Conservation (phyloP, 805 yeast genomes). For the Myxozyma monticola region DNA sequence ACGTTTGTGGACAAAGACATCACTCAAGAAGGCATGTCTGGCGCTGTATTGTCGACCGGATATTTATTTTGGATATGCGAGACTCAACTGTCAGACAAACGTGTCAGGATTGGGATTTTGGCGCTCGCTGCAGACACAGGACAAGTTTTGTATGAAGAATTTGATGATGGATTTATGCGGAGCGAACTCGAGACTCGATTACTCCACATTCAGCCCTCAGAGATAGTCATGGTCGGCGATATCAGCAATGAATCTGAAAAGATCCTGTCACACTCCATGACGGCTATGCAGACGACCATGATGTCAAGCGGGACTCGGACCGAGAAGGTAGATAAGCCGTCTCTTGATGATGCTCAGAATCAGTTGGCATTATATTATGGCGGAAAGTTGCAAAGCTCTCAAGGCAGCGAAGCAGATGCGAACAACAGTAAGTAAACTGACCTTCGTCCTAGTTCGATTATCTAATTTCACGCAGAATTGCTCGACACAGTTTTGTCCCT, state of each 20-base stretch:
- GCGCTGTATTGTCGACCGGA: conserved; percentile 6
- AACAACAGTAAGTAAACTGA: conserved; percentile 1
- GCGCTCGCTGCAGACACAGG: conserved; percentile 76
- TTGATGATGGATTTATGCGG: conserved; percentile 59
- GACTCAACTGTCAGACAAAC: conserved; percentile 6
- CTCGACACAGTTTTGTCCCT: conserved; percentile 33
- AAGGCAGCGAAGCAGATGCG: conserved; percentile 8
- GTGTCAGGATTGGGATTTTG: conserved; percentile 47
- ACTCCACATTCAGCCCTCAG: conserved; percentile 73
- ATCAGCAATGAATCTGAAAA: conserved; percentile 41
- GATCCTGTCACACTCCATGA: conserved; percentile 22
- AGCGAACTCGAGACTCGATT: conserved; percentile 72
- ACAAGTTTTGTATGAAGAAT: conserved; percentile 68
- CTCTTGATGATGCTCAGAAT: conserved; percentile 14
- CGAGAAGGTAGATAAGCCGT: conserved; percentile 18
- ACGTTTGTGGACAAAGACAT: conserved; percentile 71
- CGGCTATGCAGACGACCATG: conserved; percentile 4
- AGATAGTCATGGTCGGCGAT: conserved; percentile 54
- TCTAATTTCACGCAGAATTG: no score
- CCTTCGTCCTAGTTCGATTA: no score
- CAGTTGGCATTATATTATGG: conserved; percentile 11
- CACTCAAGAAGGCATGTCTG: conserved; percentile 27
- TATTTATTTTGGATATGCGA: conserved; percentile 29
- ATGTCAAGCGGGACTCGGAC: conserved; percentile 18
- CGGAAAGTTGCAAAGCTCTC: conserved; percentile 5